Conservation (phyloP, 495 filamentous ascomycete species). For the Daldinia grandis region DNA sequence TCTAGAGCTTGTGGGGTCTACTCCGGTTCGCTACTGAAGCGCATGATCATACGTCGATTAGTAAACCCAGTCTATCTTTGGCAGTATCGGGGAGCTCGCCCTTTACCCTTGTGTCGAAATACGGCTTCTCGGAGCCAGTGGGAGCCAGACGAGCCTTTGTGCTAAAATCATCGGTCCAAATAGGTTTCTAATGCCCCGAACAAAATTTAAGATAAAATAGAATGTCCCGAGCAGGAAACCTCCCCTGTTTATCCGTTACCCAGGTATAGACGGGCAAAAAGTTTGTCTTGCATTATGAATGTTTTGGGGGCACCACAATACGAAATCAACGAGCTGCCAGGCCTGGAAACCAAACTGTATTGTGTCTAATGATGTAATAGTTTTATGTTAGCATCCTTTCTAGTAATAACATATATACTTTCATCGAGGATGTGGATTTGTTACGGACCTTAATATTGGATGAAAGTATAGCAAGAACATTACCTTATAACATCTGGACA, state of each 20-base stretch:
- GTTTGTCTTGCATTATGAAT: neutral
- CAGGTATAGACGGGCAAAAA: neutral
- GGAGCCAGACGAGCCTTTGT: neutral
- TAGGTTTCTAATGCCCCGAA: neutral
- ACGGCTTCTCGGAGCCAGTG: neutral
- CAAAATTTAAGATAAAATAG: neutral
- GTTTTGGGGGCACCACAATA: neutral
- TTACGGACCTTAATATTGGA: neutral
- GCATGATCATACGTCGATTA: slow-evolving; percentile 7
- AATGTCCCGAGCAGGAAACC: neutral
- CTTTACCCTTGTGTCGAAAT: neutral
- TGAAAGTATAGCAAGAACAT: neutral
- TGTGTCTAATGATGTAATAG: neutral
- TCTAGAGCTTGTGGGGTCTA: neutral
- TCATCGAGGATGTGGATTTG: neutral
- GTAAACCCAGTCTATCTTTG: neutral
- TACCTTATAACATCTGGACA: too few species aligned
- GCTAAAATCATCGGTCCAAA: neutral
- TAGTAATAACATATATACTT: too few species aligned
- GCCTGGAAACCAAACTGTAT: neutral
- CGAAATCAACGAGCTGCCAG: neutral
- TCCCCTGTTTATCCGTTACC: neutral
- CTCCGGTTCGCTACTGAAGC: neutral
- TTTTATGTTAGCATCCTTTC: neutral
- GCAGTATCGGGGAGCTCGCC: neutral